Percentiles rank a stretch among this genome's conserved stretches.
Evolutionary conservation across 768 basidiomycete genomes (phyloP).

Genomic region (Mycena maculata): DNA sequence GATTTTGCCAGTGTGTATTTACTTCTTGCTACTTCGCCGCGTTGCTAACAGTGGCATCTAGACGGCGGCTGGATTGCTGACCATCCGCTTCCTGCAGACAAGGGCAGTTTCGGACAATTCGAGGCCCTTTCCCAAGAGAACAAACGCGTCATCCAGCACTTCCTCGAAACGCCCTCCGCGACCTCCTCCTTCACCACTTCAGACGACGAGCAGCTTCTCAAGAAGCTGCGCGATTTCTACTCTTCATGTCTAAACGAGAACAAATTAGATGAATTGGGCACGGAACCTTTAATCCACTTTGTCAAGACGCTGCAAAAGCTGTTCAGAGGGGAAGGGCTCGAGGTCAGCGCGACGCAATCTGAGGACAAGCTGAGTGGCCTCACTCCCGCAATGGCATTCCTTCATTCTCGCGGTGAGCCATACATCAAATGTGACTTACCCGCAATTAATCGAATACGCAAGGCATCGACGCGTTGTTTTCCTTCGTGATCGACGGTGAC

Average conservation of each 20-base stretch:
- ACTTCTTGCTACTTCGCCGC: slow-evolving; percentile 23
- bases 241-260: slow-evolving; percentile 85
- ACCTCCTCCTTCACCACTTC: slow-evolving; percentile 46
- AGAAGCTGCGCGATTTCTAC: slow-evolving; percentile 80
- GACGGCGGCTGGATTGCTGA: slow-evolving; percentile 89
- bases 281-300: slow-evolving; percentile 75
- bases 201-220: slow-evolving; percentile 66
- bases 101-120: slow-evolving; percentile 78
- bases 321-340: slow-evolving; percentile 65
- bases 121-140: slow-evolving; percentile 80
- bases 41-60: slow-evolving; percentile 41
- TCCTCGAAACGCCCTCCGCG: slow-evolving; percentile 66
- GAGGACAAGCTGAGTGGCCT: slow-evolving; percentile 61
- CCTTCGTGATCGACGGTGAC: slow-evolving; percentile 91
- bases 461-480: slow-evolving; percentile 85
- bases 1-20: slow-evolving; percentile 86
- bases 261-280: slow-evolving; percentile 77
- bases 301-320: slow-evolving; percentile 69
- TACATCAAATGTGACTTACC: not conserved
- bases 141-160: slow-evolving; percentile 77
- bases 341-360: slow-evolving; percentile 40
- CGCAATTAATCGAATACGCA: slow-evolving; percentile 3
- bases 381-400: slow-evolving; percentile 85
- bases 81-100: slow-evolving; percentile 90
- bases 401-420: slow-evolving; percentile 83